These are phyloP conservation scores for Trichophyton schoenleinii DNA, from an alignment of 2,329 filamentous ascomycete genomes.

Conservation along the genomic window DNA sequence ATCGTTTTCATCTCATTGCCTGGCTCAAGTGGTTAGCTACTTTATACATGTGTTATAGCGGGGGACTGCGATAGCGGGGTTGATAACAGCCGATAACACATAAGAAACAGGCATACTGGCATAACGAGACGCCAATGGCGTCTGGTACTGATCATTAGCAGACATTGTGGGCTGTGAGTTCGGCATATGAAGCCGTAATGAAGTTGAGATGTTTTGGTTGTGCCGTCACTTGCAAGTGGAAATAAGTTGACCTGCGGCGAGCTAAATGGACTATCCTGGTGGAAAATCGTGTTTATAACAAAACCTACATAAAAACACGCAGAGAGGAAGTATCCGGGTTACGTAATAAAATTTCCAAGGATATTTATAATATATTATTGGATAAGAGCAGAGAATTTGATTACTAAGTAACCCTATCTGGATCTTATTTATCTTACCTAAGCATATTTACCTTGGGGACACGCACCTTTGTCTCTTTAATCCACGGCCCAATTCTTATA, in stretches of 20 bases:
- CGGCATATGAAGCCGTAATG: background rate
- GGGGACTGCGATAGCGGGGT: background rate
- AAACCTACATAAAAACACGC: too few species aligned
- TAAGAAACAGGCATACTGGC: constrained; percentile 37
- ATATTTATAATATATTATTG: too few species aligned
- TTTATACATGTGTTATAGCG: background rate
- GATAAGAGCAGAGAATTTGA: too few species aligned
- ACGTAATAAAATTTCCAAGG: too few species aligned
- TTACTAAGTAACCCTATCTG: too few species aligned
- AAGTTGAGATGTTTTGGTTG: background rate
- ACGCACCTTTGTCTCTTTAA: too few species aligned
- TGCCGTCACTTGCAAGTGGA: background rate
- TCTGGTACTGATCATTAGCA: constrained; percentile 48
- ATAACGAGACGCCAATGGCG: constrained; percentile 59
- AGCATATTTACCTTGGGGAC: too few species aligned
- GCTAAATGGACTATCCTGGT: too few species aligned
- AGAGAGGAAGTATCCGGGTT: too few species aligned
- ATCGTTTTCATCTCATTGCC: constrained; percentile 57
- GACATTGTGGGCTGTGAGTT: constrained; percentile 19
- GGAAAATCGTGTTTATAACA: too few species aligned
- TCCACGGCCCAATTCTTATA: too few species aligned
- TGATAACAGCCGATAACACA: background rate
- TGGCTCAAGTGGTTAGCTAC: background rate
- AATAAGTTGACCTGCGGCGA: background rate
- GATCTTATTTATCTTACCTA: too few species aligned